Conservation (phyloP, 345 rosid genomes). For the Rhodamnia rubescens region DNA sequence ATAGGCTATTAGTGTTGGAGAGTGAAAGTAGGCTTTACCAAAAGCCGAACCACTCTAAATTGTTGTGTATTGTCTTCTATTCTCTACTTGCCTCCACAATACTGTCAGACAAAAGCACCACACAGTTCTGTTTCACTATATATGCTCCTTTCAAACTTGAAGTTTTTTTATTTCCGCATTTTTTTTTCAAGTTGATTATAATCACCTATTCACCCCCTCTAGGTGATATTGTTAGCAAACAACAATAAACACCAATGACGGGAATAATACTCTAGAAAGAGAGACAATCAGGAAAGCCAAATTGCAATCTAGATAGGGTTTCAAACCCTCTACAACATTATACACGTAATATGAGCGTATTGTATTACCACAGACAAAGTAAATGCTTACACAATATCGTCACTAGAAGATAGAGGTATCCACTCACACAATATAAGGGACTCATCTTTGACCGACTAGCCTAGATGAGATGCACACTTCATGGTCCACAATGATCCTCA, state of each 20-base stretch:
- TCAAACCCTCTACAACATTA: background rate
- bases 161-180: no score
- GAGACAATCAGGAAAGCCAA: background rate
- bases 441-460: background rate
- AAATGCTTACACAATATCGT: background rate
- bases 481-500: slow-evolving; percentile 4
- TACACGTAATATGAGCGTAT: background rate
- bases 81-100: no score
- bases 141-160: no score
- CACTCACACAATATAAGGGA: background rate
- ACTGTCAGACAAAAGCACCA: no score
- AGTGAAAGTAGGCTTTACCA: no score
- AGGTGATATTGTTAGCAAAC: no score
- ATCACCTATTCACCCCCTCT: no score
- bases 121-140: no score
- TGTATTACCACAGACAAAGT: background rate
- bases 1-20: no score
- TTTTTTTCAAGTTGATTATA: no score
- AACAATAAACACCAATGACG: background rate
- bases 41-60: no score
- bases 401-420: background rate
- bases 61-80: no score
- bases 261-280: background rate
- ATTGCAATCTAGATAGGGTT: background rate
- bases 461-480: background rate